phyloP scores from a whole-genome alignment of 148 eudicot species.

The Nepenthes gracilis region DNA sequence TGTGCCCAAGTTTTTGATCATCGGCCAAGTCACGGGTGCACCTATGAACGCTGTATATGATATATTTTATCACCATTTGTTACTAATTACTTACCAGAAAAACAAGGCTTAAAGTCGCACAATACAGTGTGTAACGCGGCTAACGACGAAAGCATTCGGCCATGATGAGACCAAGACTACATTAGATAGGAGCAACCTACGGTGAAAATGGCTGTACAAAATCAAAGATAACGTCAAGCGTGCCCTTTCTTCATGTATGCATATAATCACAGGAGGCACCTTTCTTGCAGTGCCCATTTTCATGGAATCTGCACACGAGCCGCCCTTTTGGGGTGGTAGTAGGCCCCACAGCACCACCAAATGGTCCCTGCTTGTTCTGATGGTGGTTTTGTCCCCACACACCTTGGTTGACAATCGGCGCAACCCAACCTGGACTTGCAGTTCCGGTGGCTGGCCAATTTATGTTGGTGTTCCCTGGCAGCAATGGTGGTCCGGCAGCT shows the following conservation, averaged over 20 bases:
- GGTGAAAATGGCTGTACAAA: too few relatives aligned
- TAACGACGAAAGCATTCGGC: too few relatives aligned
- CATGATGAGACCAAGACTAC: too few relatives aligned
- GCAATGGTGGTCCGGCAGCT: conserved; percentile 20
- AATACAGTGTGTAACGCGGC: too few relatives aligned
- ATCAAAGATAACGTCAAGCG: too few relatives aligned
- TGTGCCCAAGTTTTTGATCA: too few relatives aligned
- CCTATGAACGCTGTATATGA: too few relatives aligned
- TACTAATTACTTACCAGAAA: too few relatives aligned
- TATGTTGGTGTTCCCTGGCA: conserved; percentile 27
- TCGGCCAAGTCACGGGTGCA: too few relatives aligned
- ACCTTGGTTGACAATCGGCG: conserved; percentile 29
- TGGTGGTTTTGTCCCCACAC: conserved; percentile 34
- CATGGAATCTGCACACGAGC: conserved; percentile 28
- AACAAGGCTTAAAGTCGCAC: too few relatives aligned
- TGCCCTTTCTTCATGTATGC: conserved; percentile 12
- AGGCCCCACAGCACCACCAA: conserved; percentile 13
- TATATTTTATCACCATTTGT: too few relatives aligned
- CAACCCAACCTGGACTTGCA: neutral
- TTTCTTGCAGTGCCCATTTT: conserved; percentile 38
- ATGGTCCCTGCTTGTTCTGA: conserved; percentile 43
- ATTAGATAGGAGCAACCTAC: too few relatives aligned
- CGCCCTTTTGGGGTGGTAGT: conserved; percentile 1
- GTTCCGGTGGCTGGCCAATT: conserved; percentile 21
- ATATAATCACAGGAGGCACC: conserved; percentile 28